Conservation (phyloP, 345 rosid species). For the Mercurialis annua region DNA sequence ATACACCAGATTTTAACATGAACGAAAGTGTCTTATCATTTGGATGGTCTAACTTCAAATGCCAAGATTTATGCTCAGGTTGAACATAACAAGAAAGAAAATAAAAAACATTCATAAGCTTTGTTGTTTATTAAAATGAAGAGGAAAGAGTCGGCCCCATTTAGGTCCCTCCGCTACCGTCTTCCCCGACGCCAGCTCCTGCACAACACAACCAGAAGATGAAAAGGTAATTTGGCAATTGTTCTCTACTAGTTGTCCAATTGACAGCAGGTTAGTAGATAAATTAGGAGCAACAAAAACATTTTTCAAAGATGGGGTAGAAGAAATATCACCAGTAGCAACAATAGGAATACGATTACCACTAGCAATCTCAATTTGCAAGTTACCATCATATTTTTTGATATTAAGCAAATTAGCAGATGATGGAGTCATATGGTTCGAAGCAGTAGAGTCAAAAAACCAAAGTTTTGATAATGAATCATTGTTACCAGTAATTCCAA, state of each 20-base stretch:
- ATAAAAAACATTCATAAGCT: slow-evolving; percentile 2
- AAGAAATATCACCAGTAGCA: neutral
- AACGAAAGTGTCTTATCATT: neutral
- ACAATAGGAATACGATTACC: neutral
- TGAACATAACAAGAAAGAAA: neutral
- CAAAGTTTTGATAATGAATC: neutral
- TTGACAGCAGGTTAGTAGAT: too few species aligned
- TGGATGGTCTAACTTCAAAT: neutral
- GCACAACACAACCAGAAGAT: too few species aligned
- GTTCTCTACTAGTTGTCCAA: neutral
- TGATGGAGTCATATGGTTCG: slow-evolving; percentile 7
- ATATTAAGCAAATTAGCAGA: neutral
- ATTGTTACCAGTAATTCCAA: slow-evolving; percentile 1
- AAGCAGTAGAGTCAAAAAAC: neutral
- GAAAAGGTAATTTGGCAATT: neutral
- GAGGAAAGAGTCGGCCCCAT: neutral
- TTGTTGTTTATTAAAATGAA: neutral
- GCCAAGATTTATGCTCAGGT: neutral
- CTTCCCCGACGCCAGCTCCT: neutral
- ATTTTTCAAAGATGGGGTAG: neutral
- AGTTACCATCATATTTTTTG: neutral
- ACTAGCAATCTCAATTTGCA: neutral
- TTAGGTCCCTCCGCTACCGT: neutral
- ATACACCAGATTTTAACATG: neutral
- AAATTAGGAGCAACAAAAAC: neutral